Conservation (phyloP, 225 moss, liverwort and hornwort species). For the Pseudisothecium myosuroides region DNA sequence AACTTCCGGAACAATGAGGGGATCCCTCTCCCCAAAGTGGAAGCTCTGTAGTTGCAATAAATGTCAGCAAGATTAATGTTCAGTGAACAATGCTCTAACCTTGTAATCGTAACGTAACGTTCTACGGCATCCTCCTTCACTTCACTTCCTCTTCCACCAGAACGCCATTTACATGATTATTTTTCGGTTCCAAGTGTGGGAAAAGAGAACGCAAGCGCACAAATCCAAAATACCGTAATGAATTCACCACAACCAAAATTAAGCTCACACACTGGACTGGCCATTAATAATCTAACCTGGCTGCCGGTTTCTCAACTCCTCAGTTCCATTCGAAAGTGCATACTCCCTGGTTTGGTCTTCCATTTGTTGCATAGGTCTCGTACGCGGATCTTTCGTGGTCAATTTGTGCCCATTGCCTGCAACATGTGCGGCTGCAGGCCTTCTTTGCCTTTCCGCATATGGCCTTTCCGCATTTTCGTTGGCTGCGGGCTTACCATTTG, state of each 20-base stretch:
- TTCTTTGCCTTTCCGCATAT: neutral
- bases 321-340: slow-evolving; percentile 2
- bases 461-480: neutral
- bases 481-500: neutral
- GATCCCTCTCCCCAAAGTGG: slow-evolving; percentile 28
- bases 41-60: slow-evolving; percentile 2
- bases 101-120: neutral
- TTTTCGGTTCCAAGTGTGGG: neutral
- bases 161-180: neutral
- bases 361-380: neutral
- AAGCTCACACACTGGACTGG: neutral
- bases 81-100: neutral
- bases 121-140: neutral
- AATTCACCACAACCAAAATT: neutral
- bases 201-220: neutral
- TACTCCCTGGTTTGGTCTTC: slow-evolving; percentile 3
- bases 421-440: neutral
- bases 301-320: slow-evolving; percentile 13
- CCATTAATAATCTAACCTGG: slow-evolving; percentile 9
- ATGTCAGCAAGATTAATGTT: neutral
- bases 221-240: neutral
- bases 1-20: slow-evolving; percentile 55
- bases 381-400: neutral
- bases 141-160: neutral
- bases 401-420: slow-evolving; percentile 1